Evolutionary conservation across 2,329 filamentous ascomycete genomes (phyloP), one percentile per base, ranked within the genome.

Genomic region (Biscogniauxia mediterranea): DNA sequence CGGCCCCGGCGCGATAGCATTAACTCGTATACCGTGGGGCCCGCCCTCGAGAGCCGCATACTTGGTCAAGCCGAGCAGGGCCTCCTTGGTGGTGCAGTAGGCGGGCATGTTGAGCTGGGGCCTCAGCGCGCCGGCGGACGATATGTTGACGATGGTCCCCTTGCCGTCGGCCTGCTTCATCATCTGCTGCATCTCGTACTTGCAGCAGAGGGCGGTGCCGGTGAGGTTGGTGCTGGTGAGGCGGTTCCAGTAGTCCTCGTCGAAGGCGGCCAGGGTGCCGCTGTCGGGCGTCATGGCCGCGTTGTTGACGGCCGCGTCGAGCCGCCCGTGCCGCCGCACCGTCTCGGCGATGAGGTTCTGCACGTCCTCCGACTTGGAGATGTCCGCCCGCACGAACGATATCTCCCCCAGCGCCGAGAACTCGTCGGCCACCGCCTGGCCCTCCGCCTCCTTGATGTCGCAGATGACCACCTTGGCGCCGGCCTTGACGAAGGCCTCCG

Each of bases 241-340:
- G 49, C 71, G 75, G 57, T 73, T 68, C 68, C 73, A 81, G 59
- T 77, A 66, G 5, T 70, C 68, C 59, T 74, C 75, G 5, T 73
- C 72, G 19, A 76, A 73, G 1, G 74, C 72, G 7, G 69, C 68
- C 23, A 79, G 63, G 5, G 65, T 58, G 21, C 62, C 64, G 2
- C 42, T 62, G n/a, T 68, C 66, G 1, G 71, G 66, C 11, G 69
- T 72, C 11, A 87, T 77, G 21, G 81, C 85, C 9, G 84, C 84
- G 62, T 83, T 84, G 73, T 86, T 86, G 68, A 87, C 72, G 5
- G 88, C 74, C n/a, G 86, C 75, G 70, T 88, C 85, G 19, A 85
- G 70, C n/a, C 76, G 74, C 26, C 77, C 78, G 62, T 81, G 83
- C 20, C 61, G 64, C 28, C 60, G 26, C 1, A 58, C 54, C 28